These are phyloP conservation scores for Eutypa lata DNA, from an alignment of 2,329 filamentous ascomycete species.

Conservation along the genomic window DNA sequence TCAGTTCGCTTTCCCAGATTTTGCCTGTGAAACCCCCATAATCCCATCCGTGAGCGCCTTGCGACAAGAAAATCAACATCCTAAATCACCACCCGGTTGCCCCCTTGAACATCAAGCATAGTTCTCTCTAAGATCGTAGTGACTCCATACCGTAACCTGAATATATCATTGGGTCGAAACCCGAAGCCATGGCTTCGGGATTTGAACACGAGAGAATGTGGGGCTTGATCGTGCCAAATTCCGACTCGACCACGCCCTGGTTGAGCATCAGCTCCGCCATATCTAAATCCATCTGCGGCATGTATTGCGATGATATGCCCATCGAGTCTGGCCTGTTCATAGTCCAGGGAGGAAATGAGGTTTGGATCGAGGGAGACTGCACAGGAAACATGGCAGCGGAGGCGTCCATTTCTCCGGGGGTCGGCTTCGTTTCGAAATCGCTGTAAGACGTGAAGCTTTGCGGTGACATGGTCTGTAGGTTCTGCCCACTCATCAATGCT, in stretches of 20 bases:
- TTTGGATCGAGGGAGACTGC: constrained; percentile 24
- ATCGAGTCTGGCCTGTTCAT: constrained; percentile 32
- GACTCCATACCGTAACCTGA: constrained; percentile 44
- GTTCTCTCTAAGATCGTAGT: constrained; percentile 21
- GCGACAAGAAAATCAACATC: not conserved
- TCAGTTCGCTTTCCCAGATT: not conserved
- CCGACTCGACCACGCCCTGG: constrained; percentile 48
- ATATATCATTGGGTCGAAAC: constrained; percentile 54
- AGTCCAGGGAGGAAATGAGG: constrained; percentile 31
- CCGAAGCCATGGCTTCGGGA: constrained; percentile 54
- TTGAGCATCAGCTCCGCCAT: constrained; percentile 45
- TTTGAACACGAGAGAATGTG: constrained; percentile 51
- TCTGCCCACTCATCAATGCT: constrained; percentile 41
- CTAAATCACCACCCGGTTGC: not conserved
- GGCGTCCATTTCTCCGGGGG: constrained; percentile 25
- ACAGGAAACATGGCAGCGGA: constrained; percentile 26
- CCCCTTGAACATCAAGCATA: not conserved
- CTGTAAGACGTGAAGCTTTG: constrained; percentile 45
- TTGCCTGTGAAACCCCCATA: not conserved
- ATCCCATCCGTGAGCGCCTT: not conserved
- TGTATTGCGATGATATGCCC: constrained; percentile 38
- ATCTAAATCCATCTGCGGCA: constrained; percentile 38
- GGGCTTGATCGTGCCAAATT: constrained; percentile 54
- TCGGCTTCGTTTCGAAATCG: constrained; percentile 36
- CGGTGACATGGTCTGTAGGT: constrained; percentile 49